phyloP scores from a whole-genome alignment of 2,329 filamentous ascomycete species.

The Fonsecaea nubica region DNA sequence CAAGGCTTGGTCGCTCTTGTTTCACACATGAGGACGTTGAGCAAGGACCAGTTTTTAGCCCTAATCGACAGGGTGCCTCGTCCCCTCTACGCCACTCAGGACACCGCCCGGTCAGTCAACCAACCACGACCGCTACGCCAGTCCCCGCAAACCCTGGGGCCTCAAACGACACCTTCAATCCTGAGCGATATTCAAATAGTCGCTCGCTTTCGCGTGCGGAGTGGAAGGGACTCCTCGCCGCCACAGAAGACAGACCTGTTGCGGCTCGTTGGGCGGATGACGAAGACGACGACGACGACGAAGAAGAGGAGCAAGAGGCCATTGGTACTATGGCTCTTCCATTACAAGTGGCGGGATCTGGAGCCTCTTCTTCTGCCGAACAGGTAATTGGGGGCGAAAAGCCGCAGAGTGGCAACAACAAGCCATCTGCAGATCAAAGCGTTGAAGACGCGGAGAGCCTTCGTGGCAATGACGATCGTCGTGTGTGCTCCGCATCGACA shows the following conservation, averaged over 20 bases:
- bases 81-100: not conserved
- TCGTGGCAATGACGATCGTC: not conserved
- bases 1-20: conserved; percentile 17
- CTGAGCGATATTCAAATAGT: not conserved
- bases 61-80: not conserved
- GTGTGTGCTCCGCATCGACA: conserved; percentile 9
- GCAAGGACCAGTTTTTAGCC: not conserved
- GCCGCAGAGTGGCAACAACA: not conserved
- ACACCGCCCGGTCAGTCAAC: not conserved
- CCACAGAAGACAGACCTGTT: not conserved
- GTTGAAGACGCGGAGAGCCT: not conserved
- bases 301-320: not conserved
- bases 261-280: conserved; percentile 20
- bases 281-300: conserved; percentile 10
- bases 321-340: not conserved
- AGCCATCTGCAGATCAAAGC: not conserved
- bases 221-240: not conserved
- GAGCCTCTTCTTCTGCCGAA: not conserved
- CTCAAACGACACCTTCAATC: not conserved
- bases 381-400: not conserved
- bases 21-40: conserved; percentile 16
- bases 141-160: not conserved
- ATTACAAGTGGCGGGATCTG: not conserved
- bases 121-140: not conserved
- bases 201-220: not conserved